phyloP scores from a whole-genome alignment of 495 filamentous ascomycete genomes.

The Sordaria brevicollis region DNA sequence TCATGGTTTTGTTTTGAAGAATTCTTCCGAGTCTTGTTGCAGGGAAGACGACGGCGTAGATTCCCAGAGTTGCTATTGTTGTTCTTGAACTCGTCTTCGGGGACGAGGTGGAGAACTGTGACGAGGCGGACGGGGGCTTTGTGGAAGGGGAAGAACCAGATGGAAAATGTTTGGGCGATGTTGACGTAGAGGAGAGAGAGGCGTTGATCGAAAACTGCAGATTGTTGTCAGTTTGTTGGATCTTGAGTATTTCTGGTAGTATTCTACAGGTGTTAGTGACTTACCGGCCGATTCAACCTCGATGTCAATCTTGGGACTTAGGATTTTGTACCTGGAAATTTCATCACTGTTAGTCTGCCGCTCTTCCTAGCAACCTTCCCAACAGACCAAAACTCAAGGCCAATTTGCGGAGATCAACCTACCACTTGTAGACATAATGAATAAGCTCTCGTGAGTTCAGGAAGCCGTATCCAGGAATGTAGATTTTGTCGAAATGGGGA shows the following conservation, averaged over 20 bases:
- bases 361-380: neutral
- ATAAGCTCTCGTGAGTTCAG: constrained; percentile 51
- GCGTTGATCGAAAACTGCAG: constrained; percentile 54
- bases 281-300: constrained; percentile 58
- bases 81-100: constrained; percentile 10
- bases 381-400: neutral
- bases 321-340: constrained; percentile 47
- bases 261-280: constrained; percentile 6
- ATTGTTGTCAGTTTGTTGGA: neutral
- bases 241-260: neutral
- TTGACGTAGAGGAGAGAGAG: constrained; percentile 58
- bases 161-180: constrained; percentile 60
- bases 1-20: neutral
- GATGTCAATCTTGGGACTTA: constrained; percentile 65
- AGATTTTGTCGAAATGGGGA: constrained; percentile 38
- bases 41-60: neutral
- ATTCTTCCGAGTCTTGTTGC: neutral
- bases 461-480: constrained; percentile 34
- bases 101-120: constrained; percentile 58
- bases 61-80: neutral
- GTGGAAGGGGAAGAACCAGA: constrained; percentile 70
- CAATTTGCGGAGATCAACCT: neutral
- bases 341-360: neutral
- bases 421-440: constrained; percentile 69
- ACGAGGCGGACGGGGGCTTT: constrained; percentile 55